A percentile compares a stretch with the other conserved stretches of the same genome.
phyloP scores from a whole-genome alignment of 2,329 filamentous ascomycete genomes.

The Emergomyces orientalis region DNA sequence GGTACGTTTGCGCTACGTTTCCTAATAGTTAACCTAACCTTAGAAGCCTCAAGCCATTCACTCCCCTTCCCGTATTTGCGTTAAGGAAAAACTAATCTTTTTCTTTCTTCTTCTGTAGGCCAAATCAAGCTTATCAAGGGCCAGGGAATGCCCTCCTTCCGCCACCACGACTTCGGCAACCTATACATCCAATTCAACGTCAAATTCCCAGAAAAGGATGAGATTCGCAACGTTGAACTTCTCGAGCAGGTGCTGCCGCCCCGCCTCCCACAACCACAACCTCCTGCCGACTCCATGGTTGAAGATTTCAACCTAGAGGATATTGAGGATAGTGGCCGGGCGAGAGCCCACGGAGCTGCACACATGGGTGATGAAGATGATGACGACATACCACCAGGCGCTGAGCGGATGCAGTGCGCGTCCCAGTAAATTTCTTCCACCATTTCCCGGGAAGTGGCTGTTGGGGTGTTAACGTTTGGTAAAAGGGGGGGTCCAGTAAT shows the following conservation, averaged over 20 bases:
- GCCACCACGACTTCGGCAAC: constrained; percentile 93
- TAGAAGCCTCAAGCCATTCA: background rate
- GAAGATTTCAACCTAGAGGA: constrained; percentile 84
- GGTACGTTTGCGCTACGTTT: constrained; percentile 48
- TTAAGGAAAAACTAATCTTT: background rate
- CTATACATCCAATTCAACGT: constrained; percentile 96
- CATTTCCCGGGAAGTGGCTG: background rate
- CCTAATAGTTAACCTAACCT: background rate
- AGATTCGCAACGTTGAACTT: constrained; percentile 60
- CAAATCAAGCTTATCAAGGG: constrained; percentile 88
- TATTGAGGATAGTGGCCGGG: constrained; percentile 59
- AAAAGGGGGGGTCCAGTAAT: background rate
- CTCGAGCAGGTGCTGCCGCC: constrained; percentile 80
- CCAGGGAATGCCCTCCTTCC: constrained; percentile 93
- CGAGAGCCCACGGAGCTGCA: constrained; percentile 58
- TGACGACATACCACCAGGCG: constrained; percentile 39
- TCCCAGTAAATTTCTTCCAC: constrained; percentile 36
- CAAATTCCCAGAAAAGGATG: constrained; percentile 79
- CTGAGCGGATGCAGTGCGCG: constrained; percentile 44
- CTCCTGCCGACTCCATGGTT: constrained; percentile 78
- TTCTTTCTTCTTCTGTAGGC: constrained; percentile 45
- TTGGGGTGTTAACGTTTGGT: background rate
- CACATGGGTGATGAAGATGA: constrained; percentile 65
- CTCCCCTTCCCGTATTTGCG: background rate
- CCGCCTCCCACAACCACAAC: constrained; percentile 53